phyloP scores from a whole-genome alignment of 75 land plant genomes.

The Sequoiadendron giganteum region DNA sequence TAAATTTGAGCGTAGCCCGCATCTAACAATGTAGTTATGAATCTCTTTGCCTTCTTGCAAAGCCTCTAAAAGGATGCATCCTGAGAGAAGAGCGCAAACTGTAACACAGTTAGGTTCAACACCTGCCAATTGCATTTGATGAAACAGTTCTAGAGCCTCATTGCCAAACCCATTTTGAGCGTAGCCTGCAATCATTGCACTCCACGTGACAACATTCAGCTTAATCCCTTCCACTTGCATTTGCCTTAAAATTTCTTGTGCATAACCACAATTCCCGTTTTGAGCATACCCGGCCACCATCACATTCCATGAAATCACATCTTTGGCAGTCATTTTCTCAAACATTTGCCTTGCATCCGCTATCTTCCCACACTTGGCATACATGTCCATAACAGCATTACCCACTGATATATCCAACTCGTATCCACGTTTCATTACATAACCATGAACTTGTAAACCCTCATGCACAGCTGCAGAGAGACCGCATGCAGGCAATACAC shows the following conservation, averaged over 20 bases:
- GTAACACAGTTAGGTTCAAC: conserved; percentile 1
- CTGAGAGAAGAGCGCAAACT: neutral
- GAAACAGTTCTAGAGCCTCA: conserved; percentile 38
- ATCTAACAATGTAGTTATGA: neutral
- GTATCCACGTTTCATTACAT: conserved; percentile 13
- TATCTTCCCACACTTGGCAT: conserved; percentile 21
- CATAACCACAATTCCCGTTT: conserved; percentile 17
- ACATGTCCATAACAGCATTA: conserved; percentile 16
- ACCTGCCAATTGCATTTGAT: conserved; percentile 7
- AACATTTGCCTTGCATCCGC: conserved; percentile 15
- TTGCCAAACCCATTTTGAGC: conserved; percentile 55
- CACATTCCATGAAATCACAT: conserved; percentile 22
- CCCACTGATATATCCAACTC: conserved; percentile 11
- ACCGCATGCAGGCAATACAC: conserved; percentile 13
- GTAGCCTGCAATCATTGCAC: conserved; percentile 35
- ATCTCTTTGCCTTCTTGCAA: neutral
- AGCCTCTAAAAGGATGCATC: conserved; percentile 7
- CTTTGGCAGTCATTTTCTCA: conserved; percentile 3
- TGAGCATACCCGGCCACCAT: conserved; percentile 14
- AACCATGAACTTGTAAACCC: conserved; percentile 10
- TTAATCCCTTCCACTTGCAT: conserved; percentile 32
- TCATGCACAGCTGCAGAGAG: conserved; percentile 1
- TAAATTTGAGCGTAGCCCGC: neutral
- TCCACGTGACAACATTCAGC: conserved; percentile 23
- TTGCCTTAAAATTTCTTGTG: conserved; percentile 24